Evolutionary conservation across 2,329 filamentous ascomycete species (phyloP).

Genomic region (Ceratocystis smalleyi): DNA sequence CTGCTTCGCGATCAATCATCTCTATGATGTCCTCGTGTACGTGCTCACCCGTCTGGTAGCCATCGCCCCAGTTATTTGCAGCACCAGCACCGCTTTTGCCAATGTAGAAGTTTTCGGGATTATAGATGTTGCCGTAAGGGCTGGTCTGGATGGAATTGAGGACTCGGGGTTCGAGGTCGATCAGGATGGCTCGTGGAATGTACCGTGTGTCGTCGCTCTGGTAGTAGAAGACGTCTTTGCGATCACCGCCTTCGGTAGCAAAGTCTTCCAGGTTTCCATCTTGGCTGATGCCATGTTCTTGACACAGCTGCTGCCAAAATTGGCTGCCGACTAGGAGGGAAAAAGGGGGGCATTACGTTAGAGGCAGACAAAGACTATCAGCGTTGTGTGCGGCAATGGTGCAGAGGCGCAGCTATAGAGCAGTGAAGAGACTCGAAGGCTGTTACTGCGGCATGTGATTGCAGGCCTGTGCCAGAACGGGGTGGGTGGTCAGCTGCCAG

Average conservation of each 20-base stretch:
- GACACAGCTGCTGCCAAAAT: constrained; percentile 97
- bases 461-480: no score
- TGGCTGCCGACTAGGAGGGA: constrained; percentile 72
- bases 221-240: constrained; percentile 99
- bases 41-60: constrained; percentile 79
- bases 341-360: constrained; percentile 20
- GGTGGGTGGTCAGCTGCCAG: background rate
- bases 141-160: constrained; percentile 86
- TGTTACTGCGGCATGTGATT: no score
- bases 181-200: constrained; percentile 86
- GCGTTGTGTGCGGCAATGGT: background rate
- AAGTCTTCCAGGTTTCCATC: constrained; percentile 96
- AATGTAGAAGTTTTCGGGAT: constrained; percentile 97
- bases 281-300: constrained; percentile 94
- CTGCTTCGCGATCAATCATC: constrained; percentile 97
- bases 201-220: constrained; percentile 98
- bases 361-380: background rate
- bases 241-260: constrained; percentile 90
- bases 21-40: constrained; percentile 97
- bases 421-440: background rate
- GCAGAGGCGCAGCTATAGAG: background rate
- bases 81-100: constrained; percentile 87
- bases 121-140: constrained; percentile 97
- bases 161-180: constrained; percentile 87
- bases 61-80: constrained; percentile 96